These are phyloP conservation scores for Suhomyces vadensis DNA, from an alignment of 805 yeast species.

Conservation along the genomic window DNA sequence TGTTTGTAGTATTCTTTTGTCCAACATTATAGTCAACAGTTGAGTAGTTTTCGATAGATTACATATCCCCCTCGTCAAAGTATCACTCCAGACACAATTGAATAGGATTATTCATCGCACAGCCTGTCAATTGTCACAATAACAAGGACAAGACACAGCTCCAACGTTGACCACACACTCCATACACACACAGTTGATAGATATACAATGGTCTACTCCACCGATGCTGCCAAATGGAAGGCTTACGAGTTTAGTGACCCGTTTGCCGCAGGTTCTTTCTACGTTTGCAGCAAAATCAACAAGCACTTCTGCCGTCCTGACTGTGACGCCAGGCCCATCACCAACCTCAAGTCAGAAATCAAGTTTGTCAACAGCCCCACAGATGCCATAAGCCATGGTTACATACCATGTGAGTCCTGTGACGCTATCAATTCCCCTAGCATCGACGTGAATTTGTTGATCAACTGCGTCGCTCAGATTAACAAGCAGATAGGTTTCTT, in stretches of 20 bases:
- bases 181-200: not conserved
- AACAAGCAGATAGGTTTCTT: conserved; percentile 60
- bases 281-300: conserved; percentile 47
- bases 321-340: conserved; percentile 53
- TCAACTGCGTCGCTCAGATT: conserved; percentile 53
- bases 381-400: conserved; percentile 49
- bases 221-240: conserved; percentile 53
- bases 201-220: conserved; percentile 39
- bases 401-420: conserved; percentile 54
- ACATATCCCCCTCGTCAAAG: no score
- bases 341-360: conserved; percentile 47
- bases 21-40: no score
- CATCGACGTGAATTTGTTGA: conserved; percentile 47
- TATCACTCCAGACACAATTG: no score
- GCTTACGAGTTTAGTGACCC: conserved; percentile 70
- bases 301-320: conserved; percentile 65
- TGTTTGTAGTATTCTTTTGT: no score
- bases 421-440: conserved; percentile 49
- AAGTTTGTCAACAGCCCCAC: conserved; percentile 41
- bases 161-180: not conserved
- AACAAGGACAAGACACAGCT: no score
- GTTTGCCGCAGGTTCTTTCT: conserved; percentile 59
- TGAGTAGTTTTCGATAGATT: no score
- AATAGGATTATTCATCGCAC: no score
- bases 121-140: no score